These are phyloP conservation scores for Ophidiomyces ophidiicola DNA, from an alignment of 2,329 filamentous ascomycete species.

Conservation along the genomic window DNA sequence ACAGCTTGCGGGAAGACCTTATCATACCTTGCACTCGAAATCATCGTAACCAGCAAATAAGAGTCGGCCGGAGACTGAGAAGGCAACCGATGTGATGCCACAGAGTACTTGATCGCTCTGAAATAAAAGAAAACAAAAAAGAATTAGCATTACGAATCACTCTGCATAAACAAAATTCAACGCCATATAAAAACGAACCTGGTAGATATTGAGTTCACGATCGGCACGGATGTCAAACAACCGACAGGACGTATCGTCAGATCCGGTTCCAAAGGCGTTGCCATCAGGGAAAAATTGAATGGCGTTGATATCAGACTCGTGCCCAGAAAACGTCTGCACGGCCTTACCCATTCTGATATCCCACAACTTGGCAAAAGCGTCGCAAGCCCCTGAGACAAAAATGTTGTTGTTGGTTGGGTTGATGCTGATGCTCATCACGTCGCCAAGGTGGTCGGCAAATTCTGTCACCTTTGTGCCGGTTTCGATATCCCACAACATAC, in stretches of 20 bases:
- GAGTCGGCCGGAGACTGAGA: constrained; percentile 88
- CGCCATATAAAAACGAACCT: no score
- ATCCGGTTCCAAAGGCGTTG: constrained; percentile 95
- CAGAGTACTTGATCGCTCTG: constrained; percentile 95
- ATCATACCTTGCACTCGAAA: constrained; percentile 94
- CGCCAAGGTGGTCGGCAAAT: constrained; percentile 93
- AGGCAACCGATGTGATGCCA: constrained; percentile 95
- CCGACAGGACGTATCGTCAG: constrained; percentile 92
- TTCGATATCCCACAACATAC: constrained; percentile 99
- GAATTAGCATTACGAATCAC: not conserved
- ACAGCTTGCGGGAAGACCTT: not conserved
- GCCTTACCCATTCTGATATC: constrained; percentile 97
- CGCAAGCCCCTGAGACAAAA: constrained; percentile 97
- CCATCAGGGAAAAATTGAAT: constrained; percentile 99
- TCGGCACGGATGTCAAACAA: constrained; percentile 97
- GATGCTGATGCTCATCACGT: constrained; percentile 99
- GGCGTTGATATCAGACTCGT: constrained; percentile 98
- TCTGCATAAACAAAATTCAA: not conserved
- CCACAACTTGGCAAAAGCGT: constrained; percentile 97
- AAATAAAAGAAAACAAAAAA: constrained; percentile 9
- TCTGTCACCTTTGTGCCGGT: constrained; percentile 94
- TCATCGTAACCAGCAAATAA: constrained; percentile 97
- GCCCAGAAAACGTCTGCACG: constrained; percentile 94
- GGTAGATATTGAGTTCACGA: constrained; percentile 59
- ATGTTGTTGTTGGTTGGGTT: constrained; percentile 99